Evolutionary conservation across 2,329 filamentous ascomycete genomes (phyloP).

Genomic region (Exophiala sp.): DNA sequence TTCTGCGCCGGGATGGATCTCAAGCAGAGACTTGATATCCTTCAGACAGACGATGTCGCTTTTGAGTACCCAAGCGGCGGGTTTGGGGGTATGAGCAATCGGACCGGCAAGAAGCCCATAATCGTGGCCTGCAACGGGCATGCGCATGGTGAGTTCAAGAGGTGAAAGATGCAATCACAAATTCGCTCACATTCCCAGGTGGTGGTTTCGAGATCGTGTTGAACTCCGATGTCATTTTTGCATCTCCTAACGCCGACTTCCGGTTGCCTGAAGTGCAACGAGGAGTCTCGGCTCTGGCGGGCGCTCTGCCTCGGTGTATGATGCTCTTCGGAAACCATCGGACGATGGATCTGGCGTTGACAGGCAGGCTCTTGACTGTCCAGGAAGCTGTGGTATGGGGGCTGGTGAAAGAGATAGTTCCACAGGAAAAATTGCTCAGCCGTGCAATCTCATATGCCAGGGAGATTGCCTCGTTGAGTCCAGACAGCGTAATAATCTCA

Average conservation of each 20-base stretch:
- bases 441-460: too few species aligned
- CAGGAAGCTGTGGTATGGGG: too few species aligned
- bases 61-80: neutral
- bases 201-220: slow-evolving; percentile 1
- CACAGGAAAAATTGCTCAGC: too few species aligned
- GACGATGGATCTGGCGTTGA: too few species aligned
- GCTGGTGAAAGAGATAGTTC: too few species aligned
- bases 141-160: neutral
- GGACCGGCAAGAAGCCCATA: neutral
- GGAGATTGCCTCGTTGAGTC: slow-evolving; percentile 58
- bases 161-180: too few species aligned
- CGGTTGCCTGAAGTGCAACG: slow-evolving; percentile 67
- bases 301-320: slow-evolving; percentile 42
- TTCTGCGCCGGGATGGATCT: slow-evolving; percentile 64
- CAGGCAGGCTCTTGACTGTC: too few species aligned
- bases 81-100: neutral
- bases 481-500: slow-evolving; percentile 69
- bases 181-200: neutral
- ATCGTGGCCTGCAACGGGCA: slow-evolving; percentile 1
- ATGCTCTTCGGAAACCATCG: too few species aligned
- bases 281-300: slow-evolving; percentile 67
- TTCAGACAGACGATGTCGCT: neutral
- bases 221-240: slow-evolving; percentile 61
- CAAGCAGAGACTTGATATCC: slow-evolving; percentile 1
- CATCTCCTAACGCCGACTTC: slow-evolving; percentile 55